A percentile compares a stretch with the other conserved stretches of the same genome.
These are phyloP conservation scores for Hypomontagnella submonticulosa DNA, from an alignment of 495 filamentous ascomycete genomes.

Conservation along the genomic window DNA sequence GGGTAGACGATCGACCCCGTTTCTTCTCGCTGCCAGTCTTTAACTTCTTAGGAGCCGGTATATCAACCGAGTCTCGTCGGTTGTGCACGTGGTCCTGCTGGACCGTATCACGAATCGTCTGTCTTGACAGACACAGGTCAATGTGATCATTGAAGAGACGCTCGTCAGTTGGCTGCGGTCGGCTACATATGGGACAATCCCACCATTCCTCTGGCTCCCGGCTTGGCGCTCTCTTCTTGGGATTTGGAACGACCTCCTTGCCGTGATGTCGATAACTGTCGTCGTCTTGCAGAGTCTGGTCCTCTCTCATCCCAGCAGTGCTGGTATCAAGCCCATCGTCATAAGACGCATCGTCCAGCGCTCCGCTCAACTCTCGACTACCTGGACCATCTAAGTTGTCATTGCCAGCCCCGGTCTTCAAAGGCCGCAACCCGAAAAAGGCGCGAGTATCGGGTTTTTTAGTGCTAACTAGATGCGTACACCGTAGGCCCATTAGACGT, in stretches of 20 bases:
- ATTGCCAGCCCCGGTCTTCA: conserved; percentile 27
- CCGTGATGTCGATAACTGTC: conserved; percentile 54
- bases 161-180: conserved; percentile 80
- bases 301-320: conserved; percentile 3
- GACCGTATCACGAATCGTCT: conserved; percentile 84
- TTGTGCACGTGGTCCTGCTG: conserved; percentile 57
- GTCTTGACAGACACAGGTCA: conserved; percentile 87
- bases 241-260: conserved; percentile 63
- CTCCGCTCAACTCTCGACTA: conserved; percentile 22
- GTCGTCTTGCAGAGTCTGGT: conserved; percentile 3
- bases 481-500: conserved; percentile 87
- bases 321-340: conserved; percentile 17
- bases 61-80: conserved; percentile 21
- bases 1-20: conserved; percentile 39
- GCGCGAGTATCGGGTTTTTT: conserved; percentile 76
- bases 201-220: conserved; percentile 67
- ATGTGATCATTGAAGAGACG: conserved; percentile 90
- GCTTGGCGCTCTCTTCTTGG: conserved; percentile 46
- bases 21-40: conserved; percentile 53
- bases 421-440: conserved; percentile 76
- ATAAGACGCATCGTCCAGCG: conserved; percentile 66
- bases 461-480: conserved; percentile 85
- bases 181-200: conserved; percentile 87
- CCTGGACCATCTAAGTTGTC: conserved; percentile 8
- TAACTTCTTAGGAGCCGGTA: conserved; percentile 41